Base-by-base conservation (phyloP, 345 rosid species). In the Laguncularia racemosa region DNA sequence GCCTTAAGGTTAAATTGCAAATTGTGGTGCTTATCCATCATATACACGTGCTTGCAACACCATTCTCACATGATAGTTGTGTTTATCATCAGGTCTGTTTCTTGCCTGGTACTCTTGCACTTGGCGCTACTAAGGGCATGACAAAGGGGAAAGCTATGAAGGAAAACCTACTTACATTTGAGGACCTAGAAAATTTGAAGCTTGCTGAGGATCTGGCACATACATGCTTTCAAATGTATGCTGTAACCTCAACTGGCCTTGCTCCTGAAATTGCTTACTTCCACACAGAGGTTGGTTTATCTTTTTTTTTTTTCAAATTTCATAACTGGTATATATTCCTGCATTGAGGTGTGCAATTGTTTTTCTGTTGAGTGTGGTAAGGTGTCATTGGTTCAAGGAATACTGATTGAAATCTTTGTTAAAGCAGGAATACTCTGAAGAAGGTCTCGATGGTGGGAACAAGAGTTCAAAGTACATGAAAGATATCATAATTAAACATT, bases 211-310 rank as follows among this genome's bases (percentile, higher is more conserved):
- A 89, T 53, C 75, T 93, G 58, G 88, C 84, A 17, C 81, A 88
- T 60, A 88, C 99, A 57, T 93, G 97, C 75, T 85, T 84, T 79
- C 87, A 93, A 81, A 89, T 87, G 92, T 93, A 93, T 73, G 74
- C 83, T 55, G 96, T 84, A 50, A 93, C 99, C 70, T 82, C 96
- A 60, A 89, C 99, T 23, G 96, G 99, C 46, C 95, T 93, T 64
- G 91, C 97, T 69, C 96, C 99, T 14, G 99, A 93, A 77, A 93
- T 87, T 71, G 96, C 90, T 55, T 93, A 89, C 77, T 93, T 93
- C 67, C 99, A 89, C 64, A 85, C 97, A 26, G 38, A 81, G 87
- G 99, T 85, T 60, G 56, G 83, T 72, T 55, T 23, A 52, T 47
- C 62, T 28, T 48, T 18, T 28, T 46, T 18, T 63, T 65, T 57